Base-by-base conservation (phyloP, 2,329 filamentous ascomycete genomes). In the Penicillium psychrosexuale region DNA sequence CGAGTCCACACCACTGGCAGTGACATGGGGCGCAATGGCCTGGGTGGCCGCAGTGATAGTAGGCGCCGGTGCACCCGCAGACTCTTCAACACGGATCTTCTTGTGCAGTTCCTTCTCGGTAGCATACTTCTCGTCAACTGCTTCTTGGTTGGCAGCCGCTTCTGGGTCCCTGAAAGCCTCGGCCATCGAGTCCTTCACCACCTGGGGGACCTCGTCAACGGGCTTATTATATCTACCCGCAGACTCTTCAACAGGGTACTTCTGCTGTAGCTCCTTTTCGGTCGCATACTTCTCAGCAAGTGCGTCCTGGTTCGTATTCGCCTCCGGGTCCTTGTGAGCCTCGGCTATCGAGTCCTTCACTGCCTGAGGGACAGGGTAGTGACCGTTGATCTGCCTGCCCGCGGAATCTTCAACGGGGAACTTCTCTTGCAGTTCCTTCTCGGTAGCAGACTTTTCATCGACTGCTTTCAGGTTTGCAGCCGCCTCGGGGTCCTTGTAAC, bases 41-140 rank as follows among this genome's bases (percentile, higher is more conserved):
- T 71, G 53, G 19, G 71, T 70, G 17, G 72, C 71, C 30, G 76
- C 75, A 51, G 61, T 77, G 65, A 50, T 69, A 12, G 71, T 70
- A n/a, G 76, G 76, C 3, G 72, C 73, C 1, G 75, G 74, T 34
- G 67, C 57, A 8, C 74, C 75, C n/a, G 64, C 59, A 3, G 68
- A 71, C n/a, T 76, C 68, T 15, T 69, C 65, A 6, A 67, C 56
- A 0, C 63, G 62, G 11, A 78, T 68, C 43, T 72, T 73, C 55
- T 84, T 80, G 45, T 91, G 77, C 8, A 95, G 79, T 75, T 96
- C 88, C 27, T 83, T 73, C 77, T 95, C 90, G 5, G 91, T 80
- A 9, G 78, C 80, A 70, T 83, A 84, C 82, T 94, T 94, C 64
- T 92, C 89, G 59, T 82, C 76, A 7, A 94, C 88, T 17, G 86